These are phyloP conservation scores for Claviceps capensis DNA, from an alignment of 2,329 filamentous ascomycete genomes.

Conservation along the genomic window DNA sequence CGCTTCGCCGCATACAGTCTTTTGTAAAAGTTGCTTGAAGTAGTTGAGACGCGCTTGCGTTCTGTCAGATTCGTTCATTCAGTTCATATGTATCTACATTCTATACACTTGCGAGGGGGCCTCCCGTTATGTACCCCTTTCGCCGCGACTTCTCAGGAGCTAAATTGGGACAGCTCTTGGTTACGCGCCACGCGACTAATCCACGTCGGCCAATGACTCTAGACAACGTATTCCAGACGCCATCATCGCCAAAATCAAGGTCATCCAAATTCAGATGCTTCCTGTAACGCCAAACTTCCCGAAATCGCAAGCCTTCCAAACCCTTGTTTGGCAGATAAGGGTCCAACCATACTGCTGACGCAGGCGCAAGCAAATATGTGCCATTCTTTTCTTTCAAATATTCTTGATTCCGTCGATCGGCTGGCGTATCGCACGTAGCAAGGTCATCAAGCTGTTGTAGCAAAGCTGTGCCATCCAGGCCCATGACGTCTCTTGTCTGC, in stretches of 20 bases:
- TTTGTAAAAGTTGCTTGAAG: not conserved
- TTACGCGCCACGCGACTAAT: slow-evolving; percentile 49
- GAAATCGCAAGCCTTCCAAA: slow-evolving; percentile 45
- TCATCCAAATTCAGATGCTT: slow-evolving; percentile 68
- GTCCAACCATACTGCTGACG: slow-evolving; percentile 58
- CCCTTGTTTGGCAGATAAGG: slow-evolving; percentile 46
- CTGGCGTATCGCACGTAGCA: slow-evolving; percentile 49
- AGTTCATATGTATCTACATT: not conserved
- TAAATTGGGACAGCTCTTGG: slow-evolving; percentile 37
- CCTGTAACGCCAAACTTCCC: slow-evolving; percentile 55
- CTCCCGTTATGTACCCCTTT: not conserved
- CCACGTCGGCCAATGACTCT: slow-evolving; percentile 53
- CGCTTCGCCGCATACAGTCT: not conserved
- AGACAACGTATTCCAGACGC: slow-evolving; percentile 55
- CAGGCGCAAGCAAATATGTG: slow-evolving; percentile 59
- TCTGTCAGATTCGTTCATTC: no score
- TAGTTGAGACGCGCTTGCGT: no score
- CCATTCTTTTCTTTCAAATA: slow-evolving; percentile 48
- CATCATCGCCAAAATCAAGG: slow-evolving; percentile 65
- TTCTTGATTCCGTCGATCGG: slow-evolving; percentile 39
- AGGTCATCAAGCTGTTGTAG: slow-evolving; percentile 42
- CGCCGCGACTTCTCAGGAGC: not conserved
- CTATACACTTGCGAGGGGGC: not conserved
- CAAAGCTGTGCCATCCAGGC: slow-evolving; percentile 47
- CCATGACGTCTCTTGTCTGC: slow-evolving; percentile 62